Evolutionary conservation across 176 grass and related monocot species (phyloP).

Genomic region (Rhipidocladum racemiflorum): DNA sequence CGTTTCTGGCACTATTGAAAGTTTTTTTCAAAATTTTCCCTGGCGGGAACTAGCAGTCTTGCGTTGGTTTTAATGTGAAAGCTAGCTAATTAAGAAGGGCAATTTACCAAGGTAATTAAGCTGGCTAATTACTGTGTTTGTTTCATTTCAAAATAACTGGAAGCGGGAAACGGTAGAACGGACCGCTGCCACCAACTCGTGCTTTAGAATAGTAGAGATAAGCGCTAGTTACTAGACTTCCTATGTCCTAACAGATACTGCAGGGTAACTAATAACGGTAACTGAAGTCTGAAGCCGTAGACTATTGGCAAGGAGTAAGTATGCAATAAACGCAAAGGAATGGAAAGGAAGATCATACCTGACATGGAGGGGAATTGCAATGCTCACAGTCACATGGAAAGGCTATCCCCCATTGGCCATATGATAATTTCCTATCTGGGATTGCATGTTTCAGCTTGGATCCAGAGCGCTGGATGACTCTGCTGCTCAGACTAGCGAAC

Average conservation of each 20-base stretch:
- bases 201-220: no score
- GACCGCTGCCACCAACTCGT: no score
- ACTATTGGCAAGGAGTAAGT: background rate
- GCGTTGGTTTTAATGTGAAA: no score
- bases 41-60: no score
- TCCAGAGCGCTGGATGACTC: background rate
- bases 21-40: no score
- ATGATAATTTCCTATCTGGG: background rate
- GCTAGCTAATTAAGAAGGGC: no score
- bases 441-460: background rate
- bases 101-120: no score
- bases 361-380: background rate
- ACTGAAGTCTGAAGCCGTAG: background rate
- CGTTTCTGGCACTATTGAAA: no score
- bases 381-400: background rate
- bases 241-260: background rate
- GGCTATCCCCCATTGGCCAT: no score
- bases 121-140: no score
- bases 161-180: no score
- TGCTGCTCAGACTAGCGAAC: background rate
- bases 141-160: no score
- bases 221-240: background rate
- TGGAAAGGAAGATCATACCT: background rate
- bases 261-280: background rate
- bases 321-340: background rate